Conservation (phyloP, 148 eudicot species). For the Rheum nobile region DNA sequence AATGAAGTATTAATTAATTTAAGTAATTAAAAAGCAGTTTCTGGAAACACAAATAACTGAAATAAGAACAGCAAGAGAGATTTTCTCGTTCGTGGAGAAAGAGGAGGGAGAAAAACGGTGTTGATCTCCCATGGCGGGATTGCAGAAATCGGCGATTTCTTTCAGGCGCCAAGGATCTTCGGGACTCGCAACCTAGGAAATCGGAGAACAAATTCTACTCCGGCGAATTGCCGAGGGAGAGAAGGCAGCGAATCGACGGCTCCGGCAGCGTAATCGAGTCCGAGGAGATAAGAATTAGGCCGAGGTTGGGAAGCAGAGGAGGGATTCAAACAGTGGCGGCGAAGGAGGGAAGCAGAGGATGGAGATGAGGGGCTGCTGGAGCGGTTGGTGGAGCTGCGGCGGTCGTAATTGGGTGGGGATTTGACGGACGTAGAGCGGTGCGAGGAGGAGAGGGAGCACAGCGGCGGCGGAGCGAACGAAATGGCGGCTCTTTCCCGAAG, state of each 20-base stretch:
- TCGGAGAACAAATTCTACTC: neutral
- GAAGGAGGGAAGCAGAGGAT: no score
- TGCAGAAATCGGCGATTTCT: slow-evolving; percentile 17
- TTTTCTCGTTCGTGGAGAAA: neutral
- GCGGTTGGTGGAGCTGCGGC: no score
- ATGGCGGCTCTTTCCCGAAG: no score
- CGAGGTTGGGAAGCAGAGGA: no score
- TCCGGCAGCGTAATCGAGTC: neutral
- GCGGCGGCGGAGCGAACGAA: no score
- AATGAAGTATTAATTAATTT: neutral
- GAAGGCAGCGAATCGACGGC: neutral
- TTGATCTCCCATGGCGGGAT: slow-evolving; percentile 9
- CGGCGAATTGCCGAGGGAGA: slow-evolving; percentile 4
- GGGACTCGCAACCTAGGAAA: slow-evolving; percentile 7
- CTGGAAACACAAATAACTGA: neutral
- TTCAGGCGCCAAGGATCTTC: slow-evolving; percentile 28
- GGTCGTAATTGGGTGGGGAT: no score
- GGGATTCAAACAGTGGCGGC: no score
- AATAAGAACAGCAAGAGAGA: neutral
- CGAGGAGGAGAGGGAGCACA: no score
- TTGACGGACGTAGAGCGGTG: no score
- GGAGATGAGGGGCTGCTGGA: no score
- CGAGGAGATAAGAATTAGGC: neutral
- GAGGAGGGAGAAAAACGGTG: neutral
- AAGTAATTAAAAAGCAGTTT: neutral